Base-by-base conservation (phyloP, 345 rosid species). In the Trapa bicornis region DNA sequence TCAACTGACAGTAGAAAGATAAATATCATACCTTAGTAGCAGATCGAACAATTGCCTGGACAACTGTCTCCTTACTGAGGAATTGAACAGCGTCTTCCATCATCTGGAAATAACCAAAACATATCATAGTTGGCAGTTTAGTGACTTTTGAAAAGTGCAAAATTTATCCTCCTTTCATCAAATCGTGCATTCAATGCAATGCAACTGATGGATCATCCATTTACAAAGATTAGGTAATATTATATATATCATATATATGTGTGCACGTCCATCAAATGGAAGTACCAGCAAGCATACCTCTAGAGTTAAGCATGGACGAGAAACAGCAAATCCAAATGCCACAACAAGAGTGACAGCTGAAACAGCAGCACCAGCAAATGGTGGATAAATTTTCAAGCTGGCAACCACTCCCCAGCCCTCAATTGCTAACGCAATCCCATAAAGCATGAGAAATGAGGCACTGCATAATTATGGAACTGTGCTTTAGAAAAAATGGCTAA, bases 371-470 rank as follows among this genome's bases (percentile, higher is more conserved):
- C 99, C 99, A 75, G 97, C 98, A 80, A 89, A 95, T 32, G 99
- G 99, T 58, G 99, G 99, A 81, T 89, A 87, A 70, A 95, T 89
- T 70, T 75, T 86, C 82, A 95, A 87, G 83, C 99, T 95, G 68
- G 99, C 99, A 74, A 95, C 96, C 60, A 95, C 99, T 68, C 99
- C 99, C 99, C 99, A 95, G 70, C 96, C 99, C 76, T 95, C 99
- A 68, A 85, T 91, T 74, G 99, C 97, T 80, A 95, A 81, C 39
- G 99, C 99, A 77, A 95, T 81, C 76, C 97, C 99, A 78, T 91
- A 95, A 65, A 95, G 89, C 80, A 95, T 78, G 65, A 95, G 96
- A 84, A 95, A 95, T 66, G 98, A 96, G 70, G 81, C 96, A 77
- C 99, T 95, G 91, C 69, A 48, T 41, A 67, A 75, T 35, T 58